Conservation (phyloP, 2,329 filamentous ascomycete species). For the Colletotrichum tofieldiae region DNA sequence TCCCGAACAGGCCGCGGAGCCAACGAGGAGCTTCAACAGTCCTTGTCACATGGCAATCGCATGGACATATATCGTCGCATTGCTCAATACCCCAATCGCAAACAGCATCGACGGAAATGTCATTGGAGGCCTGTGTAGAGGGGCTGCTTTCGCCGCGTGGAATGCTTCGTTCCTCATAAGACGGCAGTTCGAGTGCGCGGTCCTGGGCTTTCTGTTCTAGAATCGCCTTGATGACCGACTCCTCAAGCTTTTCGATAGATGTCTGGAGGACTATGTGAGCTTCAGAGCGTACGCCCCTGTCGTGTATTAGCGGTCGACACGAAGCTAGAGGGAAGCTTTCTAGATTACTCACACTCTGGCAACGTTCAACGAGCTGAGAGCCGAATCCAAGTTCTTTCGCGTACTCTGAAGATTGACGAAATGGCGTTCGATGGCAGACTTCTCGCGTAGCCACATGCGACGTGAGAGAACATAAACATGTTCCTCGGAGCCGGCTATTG, state of each 20-base stretch:
- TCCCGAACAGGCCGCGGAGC: conserved; percentile 2
- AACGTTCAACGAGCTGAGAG: conserved; percentile 1
- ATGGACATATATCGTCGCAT: conserved; percentile 2
- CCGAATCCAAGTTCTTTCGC: not conserved
- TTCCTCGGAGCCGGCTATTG: not conserved
- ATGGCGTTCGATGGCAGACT: not conserved
- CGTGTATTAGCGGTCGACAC: not conserved
- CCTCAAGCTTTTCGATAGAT: conserved; percentile 1
- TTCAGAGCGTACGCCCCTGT: not conserved
- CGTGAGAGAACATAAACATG: conserved; percentile 2
- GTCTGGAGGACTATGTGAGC: not conserved
- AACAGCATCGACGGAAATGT: not conserved
- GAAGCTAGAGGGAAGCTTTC: not conserved
- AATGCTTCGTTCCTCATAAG: not conserved
- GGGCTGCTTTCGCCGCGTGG: not conserved
- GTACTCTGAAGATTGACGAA: not conserved
- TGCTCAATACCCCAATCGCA: not conserved
- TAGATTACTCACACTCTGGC: not conserved
- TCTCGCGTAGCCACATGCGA: not conserved
- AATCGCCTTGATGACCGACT: not conserved
- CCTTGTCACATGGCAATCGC: conserved; percentile 6
- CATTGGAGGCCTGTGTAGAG: not conserved
- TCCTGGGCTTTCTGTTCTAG: not conserved
- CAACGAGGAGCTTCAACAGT: not conserved
- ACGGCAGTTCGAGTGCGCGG: not conserved